These are phyloP conservation scores for Corrigiola litoralis DNA, from an alignment of 179 eudicot species.

Conservation along the genomic window DNA sequence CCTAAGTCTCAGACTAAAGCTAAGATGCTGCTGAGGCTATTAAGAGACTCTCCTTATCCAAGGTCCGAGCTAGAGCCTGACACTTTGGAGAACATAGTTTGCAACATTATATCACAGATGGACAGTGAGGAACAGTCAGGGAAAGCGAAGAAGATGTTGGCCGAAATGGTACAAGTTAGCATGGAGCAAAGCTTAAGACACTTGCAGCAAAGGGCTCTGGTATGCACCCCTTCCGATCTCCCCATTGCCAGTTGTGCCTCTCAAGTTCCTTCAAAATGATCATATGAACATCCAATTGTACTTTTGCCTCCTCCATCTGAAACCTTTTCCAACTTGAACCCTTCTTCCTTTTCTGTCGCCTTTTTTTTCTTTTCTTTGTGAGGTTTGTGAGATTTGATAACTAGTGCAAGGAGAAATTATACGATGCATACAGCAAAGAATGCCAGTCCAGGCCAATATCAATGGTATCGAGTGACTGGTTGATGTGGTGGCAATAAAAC, in stretches of 20 bases:
- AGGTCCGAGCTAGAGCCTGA: constrained; percentile 68
- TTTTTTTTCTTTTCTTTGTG: not conserved
- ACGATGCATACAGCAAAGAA: constrained; percentile 11
- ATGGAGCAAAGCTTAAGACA: constrained; percentile 96
- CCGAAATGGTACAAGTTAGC: constrained; percentile 96
- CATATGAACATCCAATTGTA: constrained; percentile 2
- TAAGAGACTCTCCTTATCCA: constrained; percentile 76
- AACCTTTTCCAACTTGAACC: not conserved
- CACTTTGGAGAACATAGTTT: constrained; percentile 79
- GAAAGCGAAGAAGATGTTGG: constrained; percentile 91
- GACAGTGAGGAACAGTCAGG: constrained; percentile 77
- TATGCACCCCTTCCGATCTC: constrained; percentile 65
- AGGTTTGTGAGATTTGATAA: not conserved
- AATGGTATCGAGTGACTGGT: constrained; percentile 35
- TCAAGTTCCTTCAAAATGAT: constrained; percentile 49
- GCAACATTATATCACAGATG: constrained; percentile 62
- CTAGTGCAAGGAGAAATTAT: not conserved
- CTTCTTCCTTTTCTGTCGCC: not conserved
- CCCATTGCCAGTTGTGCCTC: constrained; percentile 45
- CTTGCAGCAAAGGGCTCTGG: constrained; percentile 79
- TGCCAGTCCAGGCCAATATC: constrained; percentile 31
- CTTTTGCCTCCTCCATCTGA: not conserved
- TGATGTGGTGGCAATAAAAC: constrained; percentile 13
- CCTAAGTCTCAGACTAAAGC: constrained; percentile 74
- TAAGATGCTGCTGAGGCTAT: constrained; percentile 51